phyloP scores from a whole-genome alignment of 2,329 filamentous ascomycete species.

The Trichoderma arundinaceum region DNA sequence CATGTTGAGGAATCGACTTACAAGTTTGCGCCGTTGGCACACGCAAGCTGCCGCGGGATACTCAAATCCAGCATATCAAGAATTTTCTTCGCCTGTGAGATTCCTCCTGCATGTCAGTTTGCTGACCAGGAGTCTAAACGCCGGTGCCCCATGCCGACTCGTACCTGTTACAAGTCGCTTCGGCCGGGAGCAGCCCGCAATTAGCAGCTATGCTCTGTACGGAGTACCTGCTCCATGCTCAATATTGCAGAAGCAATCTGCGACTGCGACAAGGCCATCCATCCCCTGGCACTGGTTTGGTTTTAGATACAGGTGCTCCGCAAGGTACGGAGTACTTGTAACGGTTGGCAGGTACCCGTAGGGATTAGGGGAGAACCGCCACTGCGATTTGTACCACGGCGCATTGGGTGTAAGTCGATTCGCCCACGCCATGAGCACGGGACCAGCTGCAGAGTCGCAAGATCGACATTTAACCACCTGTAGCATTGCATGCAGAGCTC shows the following conservation, averaged over 20 bases:
- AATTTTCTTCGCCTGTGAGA: not conserved
- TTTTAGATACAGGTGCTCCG: not conserved
- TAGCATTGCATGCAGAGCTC: no score
- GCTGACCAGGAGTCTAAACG: not conserved
- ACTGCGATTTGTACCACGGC: slow-evolving; percentile 5
- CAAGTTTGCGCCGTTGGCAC: no score
- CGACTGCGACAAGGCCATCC: not conserved
- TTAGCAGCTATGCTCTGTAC: not conserved
- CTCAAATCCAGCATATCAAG: not conserved
- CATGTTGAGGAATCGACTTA: no score
- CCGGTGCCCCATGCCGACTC: not conserved
- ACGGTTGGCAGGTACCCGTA: not conserved
- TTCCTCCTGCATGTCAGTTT: slow-evolving; percentile 5
- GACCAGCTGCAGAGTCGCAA: slow-evolving; percentile 5
- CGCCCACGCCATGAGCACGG: slow-evolving; percentile 15
- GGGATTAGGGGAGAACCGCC: not conserved
- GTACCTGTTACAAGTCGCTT: slow-evolving; percentile 14
- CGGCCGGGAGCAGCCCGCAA: not conserved
- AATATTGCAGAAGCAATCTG: no score
- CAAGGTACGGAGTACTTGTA: not conserved
- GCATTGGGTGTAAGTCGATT: slow-evolving; percentile 20
- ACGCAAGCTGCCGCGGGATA: no score
- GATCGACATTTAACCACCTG: slow-evolving; percentile 21
- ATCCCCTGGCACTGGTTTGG: not conserved
- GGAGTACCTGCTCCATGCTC: not conserved